Conservation (phyloP, 768 basidiomycete genomes). For the Leccinum variicolor region DNA sequence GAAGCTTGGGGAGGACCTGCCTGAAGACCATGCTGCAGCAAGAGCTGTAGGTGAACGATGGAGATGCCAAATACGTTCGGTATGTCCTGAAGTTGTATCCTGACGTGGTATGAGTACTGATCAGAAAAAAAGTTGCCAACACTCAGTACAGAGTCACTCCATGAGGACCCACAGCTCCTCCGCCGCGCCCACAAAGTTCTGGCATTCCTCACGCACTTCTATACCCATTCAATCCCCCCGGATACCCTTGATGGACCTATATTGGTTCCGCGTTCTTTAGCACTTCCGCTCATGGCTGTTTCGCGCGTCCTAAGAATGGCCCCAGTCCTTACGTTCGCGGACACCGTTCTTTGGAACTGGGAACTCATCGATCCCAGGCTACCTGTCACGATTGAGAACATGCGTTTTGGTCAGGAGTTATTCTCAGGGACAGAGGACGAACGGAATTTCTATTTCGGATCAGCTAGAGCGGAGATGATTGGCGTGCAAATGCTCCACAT, state of each 20-base stretch:
- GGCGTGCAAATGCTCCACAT: conserved; percentile 85
- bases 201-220: conserved; percentile 87
- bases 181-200: conserved; percentile 89
- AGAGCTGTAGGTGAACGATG: conserved; percentile 60
- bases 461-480: conserved; percentile 79
- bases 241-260: conserved; percentile 37
- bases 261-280: conserved; percentile 70
- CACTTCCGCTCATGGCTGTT: conserved; percentile 73
- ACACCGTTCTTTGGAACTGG: conserved; percentile 95
- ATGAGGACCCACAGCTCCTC: conserved; percentile 53
- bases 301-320: conserved; percentile 81
- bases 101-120: conserved; percentile 10
- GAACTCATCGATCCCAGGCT: conserved; percentile 52
- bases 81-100: conserved; percentile 37
- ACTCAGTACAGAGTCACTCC: conserved; percentile 53
- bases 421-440: conserved; percentile 91
- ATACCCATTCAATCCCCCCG: conserved; percentile 74
- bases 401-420: conserved; percentile 56
- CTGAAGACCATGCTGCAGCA: conserved; percentile 45
- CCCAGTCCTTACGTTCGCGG: conserved; percentile 92
- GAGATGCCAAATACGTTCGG: conserved; percentile 59
- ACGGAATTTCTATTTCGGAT: conserved; percentile 79
- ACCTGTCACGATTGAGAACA: conserved; percentile 69
- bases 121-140: conserved; percentile 59
- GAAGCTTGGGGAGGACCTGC: conserved; percentile 54